These are phyloP conservation scores for Salix udensis DNA, from an alignment of 345 rosid species.

Conservation along the genomic window DNA sequence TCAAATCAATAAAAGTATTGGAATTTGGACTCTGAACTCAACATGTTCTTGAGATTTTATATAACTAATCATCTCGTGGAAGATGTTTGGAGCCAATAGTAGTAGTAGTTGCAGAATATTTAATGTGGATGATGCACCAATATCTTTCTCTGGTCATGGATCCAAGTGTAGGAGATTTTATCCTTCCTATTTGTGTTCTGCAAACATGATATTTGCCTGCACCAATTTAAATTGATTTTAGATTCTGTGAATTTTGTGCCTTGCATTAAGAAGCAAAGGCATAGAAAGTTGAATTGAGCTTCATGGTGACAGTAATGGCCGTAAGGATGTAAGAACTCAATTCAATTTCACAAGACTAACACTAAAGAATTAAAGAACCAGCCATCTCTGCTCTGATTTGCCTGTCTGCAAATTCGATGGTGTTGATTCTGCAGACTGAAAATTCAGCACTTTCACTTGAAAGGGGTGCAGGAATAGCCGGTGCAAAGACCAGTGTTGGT, in stretches of 20 bases:
- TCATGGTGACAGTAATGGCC: no score
- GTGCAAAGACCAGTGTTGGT: conserved; percentile 29
- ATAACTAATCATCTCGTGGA: not conserved
- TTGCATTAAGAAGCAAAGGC: no score
- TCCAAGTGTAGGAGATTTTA: not conserved
- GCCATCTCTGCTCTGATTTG: not conserved
- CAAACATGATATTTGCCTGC: not conserved
- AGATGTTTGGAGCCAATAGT: not conserved
- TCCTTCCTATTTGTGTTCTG: not conserved
- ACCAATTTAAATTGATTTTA: no score
- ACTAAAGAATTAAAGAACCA: not conserved
- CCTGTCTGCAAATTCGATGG: not conserved
- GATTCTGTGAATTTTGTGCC: no score
- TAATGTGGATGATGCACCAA: not conserved
- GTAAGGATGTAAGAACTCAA: no score
- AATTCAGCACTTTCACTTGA: conserved; percentile 24
- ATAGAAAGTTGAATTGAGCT: no score
- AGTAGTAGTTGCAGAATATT: not conserved
- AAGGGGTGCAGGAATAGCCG: conserved; percentile 37
- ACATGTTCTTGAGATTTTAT: no score
- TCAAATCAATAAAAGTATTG: no score
- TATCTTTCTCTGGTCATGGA: not conserved
- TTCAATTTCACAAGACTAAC: not conserved
- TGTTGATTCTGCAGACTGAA: not conserved
- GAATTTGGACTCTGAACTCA: no score